Percentiles rank a stretch among this genome's conserved stretches.
Conservation (phyloP, 202 grass and related monocot species). For the Brachypodium distachyon region DNA sequence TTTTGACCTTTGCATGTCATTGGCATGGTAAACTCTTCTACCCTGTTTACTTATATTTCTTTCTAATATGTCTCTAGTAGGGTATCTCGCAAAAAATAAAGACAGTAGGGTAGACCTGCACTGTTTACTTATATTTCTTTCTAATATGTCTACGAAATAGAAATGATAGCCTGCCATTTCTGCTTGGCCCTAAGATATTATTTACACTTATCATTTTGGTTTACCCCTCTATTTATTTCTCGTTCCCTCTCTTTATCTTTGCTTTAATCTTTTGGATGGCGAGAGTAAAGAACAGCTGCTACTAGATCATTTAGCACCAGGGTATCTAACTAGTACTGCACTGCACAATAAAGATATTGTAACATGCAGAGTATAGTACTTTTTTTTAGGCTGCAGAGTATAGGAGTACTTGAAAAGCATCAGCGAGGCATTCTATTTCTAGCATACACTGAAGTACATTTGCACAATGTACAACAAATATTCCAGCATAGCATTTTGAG, state of each 20-base stretch:
- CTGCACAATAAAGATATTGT: neutral
- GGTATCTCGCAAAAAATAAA: too few relatives aligned
- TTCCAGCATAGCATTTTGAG: constrained; percentile 6
- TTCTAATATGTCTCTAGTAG: neutral
- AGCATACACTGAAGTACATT: neutral
- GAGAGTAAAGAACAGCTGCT: constrained; percentile 1
- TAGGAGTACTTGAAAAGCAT: neutral
- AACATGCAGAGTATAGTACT: neutral
- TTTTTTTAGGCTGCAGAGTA: too few relatives aligned
- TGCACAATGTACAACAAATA: neutral
- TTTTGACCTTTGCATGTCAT: neutral
- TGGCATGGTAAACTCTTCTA: neutral
- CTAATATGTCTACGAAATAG: neutral
- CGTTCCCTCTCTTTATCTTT: neutral
- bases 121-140: neutral
- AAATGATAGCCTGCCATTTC: neutral
- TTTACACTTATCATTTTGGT: neutral
- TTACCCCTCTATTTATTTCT: neutral
- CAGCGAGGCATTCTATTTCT: neutral
- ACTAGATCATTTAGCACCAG: constrained; percentile 1
- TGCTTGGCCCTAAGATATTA: neutral
- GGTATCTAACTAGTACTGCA: neutral
- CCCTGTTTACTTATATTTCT: neutral
- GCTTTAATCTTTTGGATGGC: neutral
- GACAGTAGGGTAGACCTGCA: neutral